Conservation (phyloP, 2,329 filamentous ascomycete genomes). For the Ramularia endophylla region DNA sequence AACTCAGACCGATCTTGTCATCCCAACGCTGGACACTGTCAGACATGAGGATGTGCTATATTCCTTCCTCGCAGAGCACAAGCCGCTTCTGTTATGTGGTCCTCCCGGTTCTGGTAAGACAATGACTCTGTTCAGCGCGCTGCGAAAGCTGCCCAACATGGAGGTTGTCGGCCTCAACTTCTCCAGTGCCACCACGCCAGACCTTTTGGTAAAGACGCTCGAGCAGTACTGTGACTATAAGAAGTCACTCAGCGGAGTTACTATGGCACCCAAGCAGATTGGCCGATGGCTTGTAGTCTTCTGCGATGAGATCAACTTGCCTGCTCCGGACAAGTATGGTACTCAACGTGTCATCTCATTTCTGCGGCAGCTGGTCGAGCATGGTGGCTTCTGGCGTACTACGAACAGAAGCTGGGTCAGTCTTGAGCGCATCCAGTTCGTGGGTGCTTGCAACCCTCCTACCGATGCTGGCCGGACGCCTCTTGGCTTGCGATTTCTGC, state of each 20-base stretch:
- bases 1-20: slow-evolving; percentile 96
- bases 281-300: slow-evolving; percentile 98
- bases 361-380: slow-evolving; percentile 92
- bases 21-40: slow-evolving; percentile 94
- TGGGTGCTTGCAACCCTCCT: slow-evolving; percentile 96
- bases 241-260: slow-evolving; percentile 93
- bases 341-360: slow-evolving; percentile 98
- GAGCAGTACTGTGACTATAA: slow-evolving; percentile 99
- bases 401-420: slow-evolving; percentile 98
- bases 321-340: slow-evolving; percentile 93
- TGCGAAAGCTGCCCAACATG: slow-evolving; percentile 97
- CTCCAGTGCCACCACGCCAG: slow-evolving; percentile 95
- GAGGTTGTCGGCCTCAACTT: slow-evolving; percentile 99
- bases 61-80: slow-evolving; percentile 98
- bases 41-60: slow-evolving; percentile 99
- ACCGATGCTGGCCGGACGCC: slow-evolving; percentile 96
- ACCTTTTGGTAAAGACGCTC: slow-evolving; percentile 97
- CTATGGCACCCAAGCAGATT: slow-evolving; percentile 93
- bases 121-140: slow-evolving; percentile 97
- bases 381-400: slow-evolving; percentile 98
- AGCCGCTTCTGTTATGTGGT: slow-evolving; percentile 91
- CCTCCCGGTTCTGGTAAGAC: slow-evolving; percentile 99
- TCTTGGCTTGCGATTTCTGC: slow-evolving; percentile 85
- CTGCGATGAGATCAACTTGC: slow-evolving; percentile 99
- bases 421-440: slow-evolving; percentile 96